Evolutionary conservation across 371 early-diverging fungal species (phyloP).

Genomic region (Circinella minor): DNA sequence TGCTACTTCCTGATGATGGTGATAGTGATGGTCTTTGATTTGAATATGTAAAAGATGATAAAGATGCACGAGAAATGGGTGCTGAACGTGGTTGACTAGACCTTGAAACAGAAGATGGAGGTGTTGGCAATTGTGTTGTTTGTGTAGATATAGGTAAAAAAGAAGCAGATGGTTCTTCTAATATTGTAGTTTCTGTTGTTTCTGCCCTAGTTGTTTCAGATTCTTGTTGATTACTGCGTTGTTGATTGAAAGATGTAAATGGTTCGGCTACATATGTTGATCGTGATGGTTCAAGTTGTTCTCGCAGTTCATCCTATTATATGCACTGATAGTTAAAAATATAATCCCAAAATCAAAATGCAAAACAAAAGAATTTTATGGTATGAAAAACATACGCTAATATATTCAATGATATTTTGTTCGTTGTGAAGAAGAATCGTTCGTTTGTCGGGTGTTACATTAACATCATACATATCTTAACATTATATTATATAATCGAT

Average conservation of each 20-base stretch:
- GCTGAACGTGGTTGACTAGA: neutral
- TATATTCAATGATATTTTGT: constrained; percentile 49
- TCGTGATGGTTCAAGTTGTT: constrained; percentile 64
- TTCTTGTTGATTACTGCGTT: too few species aligned
- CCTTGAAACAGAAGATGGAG: too few species aligned
- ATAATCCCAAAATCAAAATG: too few species aligned
- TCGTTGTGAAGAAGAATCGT: constrained; percentile 87
- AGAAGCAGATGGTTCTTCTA: too few species aligned
- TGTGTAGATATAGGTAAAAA: too few species aligned
- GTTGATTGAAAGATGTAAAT: neutral
- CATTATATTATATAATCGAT: constrained; percentile 8
- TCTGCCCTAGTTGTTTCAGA: too few species aligned
- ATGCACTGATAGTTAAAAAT: too few species aligned
- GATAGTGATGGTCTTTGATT: neutral
- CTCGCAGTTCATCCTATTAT: constrained; percentile 42
- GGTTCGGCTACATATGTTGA: constrained; percentile 47
- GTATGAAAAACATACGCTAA: constrained; percentile 45
- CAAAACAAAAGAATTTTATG: constrained; percentile 1
- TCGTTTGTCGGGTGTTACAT: constrained; percentile 95
- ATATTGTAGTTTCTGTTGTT: too few species aligned
- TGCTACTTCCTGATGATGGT: neutral
- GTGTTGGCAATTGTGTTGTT: too few species aligned
- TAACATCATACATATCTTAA: constrained; percentile 76
- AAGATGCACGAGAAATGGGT: neutral
- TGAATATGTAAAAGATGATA: neutral